Base-by-base conservation (phyloP, 148 eudicot genomes). In the Vaccinium myrtillus region DNA sequence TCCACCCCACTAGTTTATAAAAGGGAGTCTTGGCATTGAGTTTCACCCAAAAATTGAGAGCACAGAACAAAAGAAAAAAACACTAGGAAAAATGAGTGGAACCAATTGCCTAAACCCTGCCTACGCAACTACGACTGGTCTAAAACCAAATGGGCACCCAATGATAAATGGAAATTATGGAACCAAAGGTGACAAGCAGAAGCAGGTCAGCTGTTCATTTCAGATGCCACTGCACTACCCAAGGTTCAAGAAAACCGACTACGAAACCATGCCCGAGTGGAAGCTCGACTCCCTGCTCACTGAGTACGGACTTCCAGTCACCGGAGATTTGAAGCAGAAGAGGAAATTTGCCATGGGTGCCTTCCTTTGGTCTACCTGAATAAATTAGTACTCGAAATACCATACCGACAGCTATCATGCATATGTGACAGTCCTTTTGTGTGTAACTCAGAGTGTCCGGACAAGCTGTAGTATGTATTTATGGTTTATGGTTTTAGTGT, bases 201-300 rank as follows among this genome's bases (percentile, higher is more conserved):
- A 77, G 71, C 18, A 63, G 82, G 14, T 69, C 18, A 30, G 43
- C 8, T 80, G 53, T 43, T 58, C 71, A 14, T 89, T 89, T 59
- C 88, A 89, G 69, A 89, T 89, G 90, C 90, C 90, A 15, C 36
- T 89, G 48, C 90, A 89, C 84, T 89, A 89, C 76, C 90, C 90
- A 39, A 87, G 87, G 74, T 87, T 85, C 87, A 87, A 70, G 25
- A 65, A 81, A 27, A 82, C 86, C 13, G 91, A 89, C 69, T 89
- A 89, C 82, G 89, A 89, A 75, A 65, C 78, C 23, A 89, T 89
- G 91, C 89, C 91, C 6, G 91, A 87, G 83, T 89, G 91, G 91
- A 83, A 89, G 30, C 69, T 89, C 10, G 89, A 89, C 21, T 77
- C 85, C 82, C 78, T 89, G 73, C 75, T 89, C 5, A 61, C 36